Conservation (phyloP, 345 rosid species). For the Laguncularia racemosa region DNA sequence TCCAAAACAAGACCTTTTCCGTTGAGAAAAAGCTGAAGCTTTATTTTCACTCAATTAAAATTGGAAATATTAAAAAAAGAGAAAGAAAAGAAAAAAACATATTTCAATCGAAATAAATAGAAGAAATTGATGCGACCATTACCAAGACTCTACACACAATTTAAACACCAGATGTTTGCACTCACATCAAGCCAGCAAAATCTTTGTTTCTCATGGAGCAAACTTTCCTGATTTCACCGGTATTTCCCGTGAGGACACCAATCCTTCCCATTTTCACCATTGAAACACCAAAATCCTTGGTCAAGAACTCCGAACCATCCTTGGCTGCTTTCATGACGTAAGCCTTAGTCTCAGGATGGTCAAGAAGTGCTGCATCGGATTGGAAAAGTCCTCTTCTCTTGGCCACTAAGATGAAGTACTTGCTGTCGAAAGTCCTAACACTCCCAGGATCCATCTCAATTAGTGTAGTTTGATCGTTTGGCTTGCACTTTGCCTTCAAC, state of each 20-base stretch:
- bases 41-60: no score
- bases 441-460: constrained; percentile 78
- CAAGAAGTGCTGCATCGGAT: constrained; percentile 62
- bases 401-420: constrained; percentile 34
- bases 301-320: constrained; percentile 29
- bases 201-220: constrained; percentile 38
- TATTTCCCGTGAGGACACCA: constrained; percentile 43
- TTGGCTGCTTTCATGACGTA: constrained; percentile 27
- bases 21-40: no score
- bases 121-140: no score
- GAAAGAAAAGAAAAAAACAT: no score
- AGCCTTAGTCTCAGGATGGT: constrained; percentile 31
- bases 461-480: constrained; percentile 32
- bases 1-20: no score
- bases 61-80: no score
- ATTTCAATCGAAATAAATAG: no score
- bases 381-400: constrained; percentile 56
- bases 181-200: background rate
- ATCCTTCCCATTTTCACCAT: constrained; percentile 70
- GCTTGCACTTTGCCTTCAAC: constrained; percentile 36
- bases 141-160: no score
- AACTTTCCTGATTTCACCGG: constrained; percentile 51
- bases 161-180: background rate
- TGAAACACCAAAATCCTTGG: constrained; percentile 49
- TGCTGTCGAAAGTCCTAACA: constrained; percentile 42